Evolutionary conservation across 2,329 filamentous ascomycete genomes (phyloP), one percentile per base, ranked within the genome.

Genomic region (Fusarium abutilonis): DNA sequence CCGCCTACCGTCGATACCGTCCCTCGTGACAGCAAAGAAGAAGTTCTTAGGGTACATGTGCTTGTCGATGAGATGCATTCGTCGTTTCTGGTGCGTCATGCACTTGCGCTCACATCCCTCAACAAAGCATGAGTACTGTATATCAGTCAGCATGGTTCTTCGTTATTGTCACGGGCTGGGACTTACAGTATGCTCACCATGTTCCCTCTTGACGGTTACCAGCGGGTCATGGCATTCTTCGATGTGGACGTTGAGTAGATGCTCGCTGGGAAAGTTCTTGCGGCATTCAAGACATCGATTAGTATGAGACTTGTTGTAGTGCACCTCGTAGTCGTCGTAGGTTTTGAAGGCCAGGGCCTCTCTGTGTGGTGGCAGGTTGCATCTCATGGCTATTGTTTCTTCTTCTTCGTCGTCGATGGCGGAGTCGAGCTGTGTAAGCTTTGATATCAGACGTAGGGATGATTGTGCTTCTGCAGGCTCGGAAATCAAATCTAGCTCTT

Each of bases 191-290:
- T 92, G 93, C 73, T 97, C 93, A 39, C 93, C 95, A 68, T 87
- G 86, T 48, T 92, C 92, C 67, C 88, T 86, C 71, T 82, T 86
- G 10, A 91, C 84, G 45, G 86, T 87, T 35, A 86, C 82, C 58
- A 98, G 83, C 8, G 92, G 86, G 76, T 99, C 93, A 76, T 98
- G 95, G 66, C 89, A 91, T 76, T 98, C 95, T 67, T 93, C 88
- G 64, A 97, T 93, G 73, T 99, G 95, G 41, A 98, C 77, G 53
- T 84, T 82, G 46, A 99, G 82, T 51, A 95, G 87, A 73, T 93
- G 89, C 32, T 88, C 83, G 1, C 92, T 93, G 2, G 95, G 95
- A 62, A 98, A 92, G 74, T 97, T 98, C 74, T 86, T 92, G 52
- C 84, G 82, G 74, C 95, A 99, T 71, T 93, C 89, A 9, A 88